Evolutionary conservation across 2,329 filamentous ascomycete species (phyloP), one percentile per base, ranked within the genome.

Genomic region (Didymosphaeria variabile): DNA sequence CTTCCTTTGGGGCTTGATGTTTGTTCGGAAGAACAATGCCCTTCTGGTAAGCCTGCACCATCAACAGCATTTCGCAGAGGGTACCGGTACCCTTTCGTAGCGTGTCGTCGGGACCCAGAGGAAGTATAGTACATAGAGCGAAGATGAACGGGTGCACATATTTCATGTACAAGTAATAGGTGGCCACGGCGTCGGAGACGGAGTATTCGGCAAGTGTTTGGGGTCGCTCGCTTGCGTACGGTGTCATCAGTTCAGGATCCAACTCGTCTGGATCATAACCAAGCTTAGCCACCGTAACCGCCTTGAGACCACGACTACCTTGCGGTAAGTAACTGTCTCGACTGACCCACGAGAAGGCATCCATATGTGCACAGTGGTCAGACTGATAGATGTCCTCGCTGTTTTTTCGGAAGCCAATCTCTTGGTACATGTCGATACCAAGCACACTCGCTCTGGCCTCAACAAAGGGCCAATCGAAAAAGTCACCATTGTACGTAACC

Each of bases 121-220:
- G 95, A 76, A 99, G 85, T 81, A 99, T 97, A 1, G 94, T 99
- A 80, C 95, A 99, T 0, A 99, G 84, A 1, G 96, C 98, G 85
- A 99, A 99, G 77, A 99, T 95, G 83, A 99, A 99, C 3, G 95
- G 95, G 77, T 99, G 95, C n/a, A 99, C 92, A 78, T 99, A 99
- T 90, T 99, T 99, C 96, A 99, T 99, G 85, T 99, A 99, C 64
- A 99, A 83, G 75, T 99, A 99, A 77, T 99, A 99, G 0, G 95
- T 99, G 23, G 95, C 95, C 54, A 99, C 95, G 10, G 96, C 96
- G 84, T 99, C 96, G 72, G 96, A 99, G 47, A 99, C 95, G 0
- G 96, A 99, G 80, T 99, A 99, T 74, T 99, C 95, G 9, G 95
- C 94, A 55, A 99, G 84, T 0, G 93, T 97, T 76, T 99, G 95